Conservation (phyloP, 2,329 filamentous ascomycete species). For the Ramularia collo-cygni region DNA sequence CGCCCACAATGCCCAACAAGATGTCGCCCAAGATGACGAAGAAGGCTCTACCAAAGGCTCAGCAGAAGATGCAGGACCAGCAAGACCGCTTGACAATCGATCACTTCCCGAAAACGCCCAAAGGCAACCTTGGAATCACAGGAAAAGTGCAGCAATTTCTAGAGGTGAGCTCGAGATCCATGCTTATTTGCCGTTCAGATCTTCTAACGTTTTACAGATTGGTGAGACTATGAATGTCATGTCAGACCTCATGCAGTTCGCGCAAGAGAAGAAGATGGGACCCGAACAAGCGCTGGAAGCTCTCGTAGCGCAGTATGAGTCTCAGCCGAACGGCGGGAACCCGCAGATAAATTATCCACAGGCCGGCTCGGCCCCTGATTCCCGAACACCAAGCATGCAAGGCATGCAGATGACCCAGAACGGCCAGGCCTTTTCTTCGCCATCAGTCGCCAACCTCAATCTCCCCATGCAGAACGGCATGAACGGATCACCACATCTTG, state of each 20-base stretch:
- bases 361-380: conserved; percentile 29
- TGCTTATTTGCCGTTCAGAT: not conserved
- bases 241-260: conserved; percentile 53
- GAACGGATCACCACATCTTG: conserved; percentile 44
- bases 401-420: conserved; percentile 29
- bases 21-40: conserved; percentile 48
- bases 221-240: conserved; percentile 60
- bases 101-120: conserved; percentile 40
- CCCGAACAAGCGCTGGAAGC: conserved; percentile 50
- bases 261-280: conserved; percentile 47
- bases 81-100: conserved; percentile 39
- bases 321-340: conserved; percentile 27
- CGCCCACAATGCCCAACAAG: conserved; percentile 45
- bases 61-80: conserved; percentile 36
- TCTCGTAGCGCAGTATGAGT: conserved; percentile 43
- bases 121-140: conserved; percentile 50
- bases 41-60: conserved; percentile 36
- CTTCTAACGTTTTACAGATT: conserved; percentile 39
- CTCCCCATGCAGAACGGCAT: conserved; percentile 47
- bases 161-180: conserved; percentile 43
- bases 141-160: conserved; percentile 53
- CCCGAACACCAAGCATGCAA: conserved; percentile 29
- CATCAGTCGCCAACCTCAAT: conserved; percentile 49
- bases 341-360: conserved; percentile 42
- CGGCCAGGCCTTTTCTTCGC: conserved; percentile 46